A percentile compares a stretch with the other conserved stretches of the same genome.
These are phyloP conservation scores for Davidsoniella australis DNA, from an alignment of 2,329 filamentous ascomycete genomes.

Conservation along the genomic window DNA sequence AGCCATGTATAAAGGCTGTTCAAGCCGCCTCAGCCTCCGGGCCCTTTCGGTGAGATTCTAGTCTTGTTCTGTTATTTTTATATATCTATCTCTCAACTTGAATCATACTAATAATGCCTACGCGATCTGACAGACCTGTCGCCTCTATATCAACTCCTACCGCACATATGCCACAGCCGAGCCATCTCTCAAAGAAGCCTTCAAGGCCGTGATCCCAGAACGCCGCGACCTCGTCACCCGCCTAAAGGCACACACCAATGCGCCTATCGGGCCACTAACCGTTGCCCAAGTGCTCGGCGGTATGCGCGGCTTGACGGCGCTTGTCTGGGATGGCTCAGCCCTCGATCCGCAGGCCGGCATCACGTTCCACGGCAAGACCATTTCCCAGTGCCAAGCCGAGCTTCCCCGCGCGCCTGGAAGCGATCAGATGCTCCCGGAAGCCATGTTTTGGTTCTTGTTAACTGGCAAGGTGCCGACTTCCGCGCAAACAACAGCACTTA, in stretches of 20 bases:
- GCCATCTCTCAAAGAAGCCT: conserved; percentile 74
- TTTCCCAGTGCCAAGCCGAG: conserved; percentile 91
- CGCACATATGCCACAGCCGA: conserved; percentile 62
- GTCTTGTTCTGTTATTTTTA: background rate
- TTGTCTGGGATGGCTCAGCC: conserved; percentile 97
- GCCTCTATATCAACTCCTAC: conserved; percentile 12
- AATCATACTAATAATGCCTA: background rate
- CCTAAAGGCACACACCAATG: conserved; percentile 71
- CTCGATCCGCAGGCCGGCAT: conserved; percentile 95
- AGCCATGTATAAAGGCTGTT: background rate
- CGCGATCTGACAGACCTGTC: background rate
- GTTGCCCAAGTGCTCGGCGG: conserved; percentile 87
- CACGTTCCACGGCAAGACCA: conserved; percentile 91
- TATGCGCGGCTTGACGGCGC: conserved; percentile 93
- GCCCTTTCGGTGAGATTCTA: background rate
- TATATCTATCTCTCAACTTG: background rate
- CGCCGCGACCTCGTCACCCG: conserved; percentile 89
- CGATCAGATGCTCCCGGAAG: conserved; percentile 93
- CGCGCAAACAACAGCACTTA: conserved; percentile 65
- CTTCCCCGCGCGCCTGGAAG: conserved; percentile 83
- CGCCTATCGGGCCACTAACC: conserved; percentile 81
- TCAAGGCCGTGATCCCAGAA: conserved; percentile 69
- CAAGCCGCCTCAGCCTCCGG: background rate
- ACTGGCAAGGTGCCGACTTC: conserved; percentile 82
- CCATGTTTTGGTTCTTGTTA: conserved; percentile 98